phyloP scores from a whole-genome alignment of 2,329 filamentous ascomycete genomes.

The Microdochium bolleyi region DNA sequence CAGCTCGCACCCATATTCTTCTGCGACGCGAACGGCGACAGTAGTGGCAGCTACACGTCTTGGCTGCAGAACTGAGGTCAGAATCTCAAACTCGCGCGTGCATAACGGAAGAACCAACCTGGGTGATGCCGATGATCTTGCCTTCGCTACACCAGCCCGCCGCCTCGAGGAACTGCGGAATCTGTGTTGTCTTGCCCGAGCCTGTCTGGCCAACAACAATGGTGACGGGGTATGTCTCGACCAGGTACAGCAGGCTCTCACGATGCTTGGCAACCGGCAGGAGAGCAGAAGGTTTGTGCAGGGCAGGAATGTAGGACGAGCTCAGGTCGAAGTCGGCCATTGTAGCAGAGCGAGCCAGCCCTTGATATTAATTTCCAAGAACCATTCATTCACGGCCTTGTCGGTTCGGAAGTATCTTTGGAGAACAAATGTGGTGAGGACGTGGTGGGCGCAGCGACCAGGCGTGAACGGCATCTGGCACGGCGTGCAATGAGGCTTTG shows the following conservation, averaged over 20 bases:
- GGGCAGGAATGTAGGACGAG: slow-evolving; percentile 62
- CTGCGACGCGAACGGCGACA: slow-evolving; percentile 79
- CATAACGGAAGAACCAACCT: slow-evolving; percentile 51
- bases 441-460: no score
- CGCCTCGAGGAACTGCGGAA: slow-evolving; percentile 83
- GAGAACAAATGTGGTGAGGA: no score
- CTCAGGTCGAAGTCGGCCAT: slow-evolving; percentile 52
- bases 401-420: no score
- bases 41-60: slow-evolving; percentile 86
- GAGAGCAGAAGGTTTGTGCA: slow-evolving; percentile 78
- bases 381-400: no score
- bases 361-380: no score
- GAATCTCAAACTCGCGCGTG: background rate
- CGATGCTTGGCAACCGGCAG: slow-evolving; percentile 83
- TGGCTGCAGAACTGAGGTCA: slow-evolving; percentile 46
- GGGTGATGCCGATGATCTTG: slow-evolving; percentile 80
- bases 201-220: slow-evolving; percentile 92
- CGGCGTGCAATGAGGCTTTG: no score
- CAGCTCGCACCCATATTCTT: slow-evolving; percentile 78
- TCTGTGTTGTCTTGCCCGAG: slow-evolving; percentile 91
- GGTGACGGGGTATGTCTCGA: slow-evolving; percentile 77
- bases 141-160: slow-evolving; percentile 84
- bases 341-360: slow-evolving; percentile 2
- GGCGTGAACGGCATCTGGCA: no score
- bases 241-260: slow-evolving; percentile 71